These are phyloP conservation scores for Claviceps citrina DNA, from an alignment of 2,329 filamentous ascomycete species.

Conservation along the genomic window DNA sequence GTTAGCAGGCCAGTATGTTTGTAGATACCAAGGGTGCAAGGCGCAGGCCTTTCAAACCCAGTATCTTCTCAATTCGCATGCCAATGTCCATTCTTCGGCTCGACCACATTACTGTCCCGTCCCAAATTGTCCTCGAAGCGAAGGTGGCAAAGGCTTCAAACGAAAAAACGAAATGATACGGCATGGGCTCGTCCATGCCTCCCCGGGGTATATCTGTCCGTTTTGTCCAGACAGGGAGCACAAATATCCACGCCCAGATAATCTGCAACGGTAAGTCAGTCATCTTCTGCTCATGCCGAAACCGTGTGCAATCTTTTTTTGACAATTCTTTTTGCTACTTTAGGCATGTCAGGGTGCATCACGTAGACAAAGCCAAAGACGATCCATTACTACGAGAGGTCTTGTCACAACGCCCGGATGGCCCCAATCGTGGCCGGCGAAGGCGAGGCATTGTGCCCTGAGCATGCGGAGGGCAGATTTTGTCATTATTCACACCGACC, in stretches of 20 bases:
- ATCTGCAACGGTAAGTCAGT: slow-evolving; percentile 67
- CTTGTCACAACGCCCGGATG: slow-evolving; percentile 70
- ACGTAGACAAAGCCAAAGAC: slow-evolving; percentile 77
- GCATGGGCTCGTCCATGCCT: slow-evolving; percentile 79
- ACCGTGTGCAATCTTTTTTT: not conserved
- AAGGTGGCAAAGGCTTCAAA: slow-evolving; percentile 54
- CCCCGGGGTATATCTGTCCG: slow-evolving; percentile 87
- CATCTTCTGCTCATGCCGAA: not conserved
- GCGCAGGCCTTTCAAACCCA: slow-evolving; percentile 64
- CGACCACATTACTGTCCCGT: slow-evolving; percentile 53
- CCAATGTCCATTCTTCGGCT: slow-evolving; percentile 52
- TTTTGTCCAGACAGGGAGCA: slow-evolving; percentile 91
- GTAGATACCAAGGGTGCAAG: slow-evolving; percentile 46
- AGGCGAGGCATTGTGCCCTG: slow-evolving; percentile 39
- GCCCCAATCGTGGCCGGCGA: slow-evolving; percentile 64
- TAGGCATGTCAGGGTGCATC: slow-evolving; percentile 86
- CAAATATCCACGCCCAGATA: slow-evolving; percentile 88
- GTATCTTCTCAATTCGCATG: slow-evolving; percentile 64
- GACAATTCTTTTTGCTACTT: slow-evolving; percentile 3
- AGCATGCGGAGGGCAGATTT: not conserved
- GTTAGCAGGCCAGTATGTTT: slow-evolving; percentile 38
- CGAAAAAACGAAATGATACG: slow-evolving; percentile 60
- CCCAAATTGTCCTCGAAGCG: slow-evolving; percentile 43
- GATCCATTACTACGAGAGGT: slow-evolving; percentile 70
- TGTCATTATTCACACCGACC: not conserved